Conservation (phyloP, 1,284 basidiomycete species). For the Cutaneotrichosporon sp. region DNA sequence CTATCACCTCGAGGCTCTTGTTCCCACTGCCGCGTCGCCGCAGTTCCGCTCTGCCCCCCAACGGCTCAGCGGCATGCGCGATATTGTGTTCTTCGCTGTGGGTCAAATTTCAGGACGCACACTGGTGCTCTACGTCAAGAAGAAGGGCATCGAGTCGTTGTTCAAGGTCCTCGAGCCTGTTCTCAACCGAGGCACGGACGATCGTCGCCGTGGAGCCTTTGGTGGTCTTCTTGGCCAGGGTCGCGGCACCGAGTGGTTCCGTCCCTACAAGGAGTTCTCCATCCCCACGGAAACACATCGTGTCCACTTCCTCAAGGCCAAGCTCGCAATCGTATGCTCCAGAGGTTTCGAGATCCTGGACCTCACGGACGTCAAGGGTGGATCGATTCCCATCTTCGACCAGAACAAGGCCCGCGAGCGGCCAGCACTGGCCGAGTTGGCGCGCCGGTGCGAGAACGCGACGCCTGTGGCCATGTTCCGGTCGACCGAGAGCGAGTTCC, state of each 20-base stretch:
- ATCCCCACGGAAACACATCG: conserved; percentile 81
- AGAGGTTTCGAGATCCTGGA: conserved; percentile 99
- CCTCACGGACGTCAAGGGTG: conserved; percentile 76
- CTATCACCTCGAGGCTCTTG: conserved; percentile 91
- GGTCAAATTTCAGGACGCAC: conserved; percentile 79
- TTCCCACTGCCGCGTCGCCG: conserved; percentile 60
- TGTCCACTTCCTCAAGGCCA: conserved; percentile 83
- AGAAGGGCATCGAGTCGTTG: conserved; percentile 82
- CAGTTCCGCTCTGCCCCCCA: conserved; percentile 58
- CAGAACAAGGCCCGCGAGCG: conserved; percentile 64
- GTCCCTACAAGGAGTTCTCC: conserved; percentile 87
- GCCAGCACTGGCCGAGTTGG: conserved; percentile 62
- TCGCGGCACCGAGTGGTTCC: conserved; percentile 79
- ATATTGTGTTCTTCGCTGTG: conserved; percentile 91
- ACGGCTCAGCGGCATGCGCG: conserved; percentile 73
- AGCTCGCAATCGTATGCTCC: conserved; percentile 82
- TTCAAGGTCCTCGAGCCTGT: conserved; percentile 93
- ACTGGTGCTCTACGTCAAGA: conserved; percentile 91
- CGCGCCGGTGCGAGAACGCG: conserved; percentile 70
- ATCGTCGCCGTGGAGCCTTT: conserved; percentile 54
- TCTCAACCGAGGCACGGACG: conserved; percentile 71
- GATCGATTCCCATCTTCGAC: conserved; percentile 62
- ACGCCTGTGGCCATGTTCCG: conserved; percentile 90
- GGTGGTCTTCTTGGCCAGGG: conserved; percentile 65
- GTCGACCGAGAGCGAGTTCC: conserved; percentile 77